Conservation (phyloP, 2,329 filamentous ascomycete species). For the Cladophialophora exuberans region DNA sequence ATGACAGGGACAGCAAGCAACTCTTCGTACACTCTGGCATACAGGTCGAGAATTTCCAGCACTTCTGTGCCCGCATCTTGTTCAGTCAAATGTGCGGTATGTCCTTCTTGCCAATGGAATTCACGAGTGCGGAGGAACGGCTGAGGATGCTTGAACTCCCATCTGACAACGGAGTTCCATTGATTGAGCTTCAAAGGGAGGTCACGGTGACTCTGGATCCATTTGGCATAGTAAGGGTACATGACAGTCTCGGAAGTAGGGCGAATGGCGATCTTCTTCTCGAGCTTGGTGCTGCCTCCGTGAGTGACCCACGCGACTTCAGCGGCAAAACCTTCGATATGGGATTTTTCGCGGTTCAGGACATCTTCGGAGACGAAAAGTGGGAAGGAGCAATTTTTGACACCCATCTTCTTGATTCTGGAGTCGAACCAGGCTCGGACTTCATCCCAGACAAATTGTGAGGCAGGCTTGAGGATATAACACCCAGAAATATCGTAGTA, state of each 20-base stretch:
- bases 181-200: constrained; percentile 93
- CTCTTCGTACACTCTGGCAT: constrained; percentile 89
- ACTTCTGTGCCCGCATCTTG: constrained; percentile 82
- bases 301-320: constrained; percentile 58
- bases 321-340: constrained; percentile 97
- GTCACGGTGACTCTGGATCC: constrained; percentile 95
- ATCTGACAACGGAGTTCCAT: constrained; percentile 94
- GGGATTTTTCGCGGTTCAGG: constrained; percentile 83
- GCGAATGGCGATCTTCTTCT: constrained; percentile 73
- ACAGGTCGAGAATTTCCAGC: constrained; percentile 88
- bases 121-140: constrained; percentile 89
- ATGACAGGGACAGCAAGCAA: constrained; percentile 94
- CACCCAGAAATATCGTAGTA: constrained; percentile 99
- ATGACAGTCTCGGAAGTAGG: constrained; percentile 78
- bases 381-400: constrained; percentile 95
- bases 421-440: constrained; percentile 62
- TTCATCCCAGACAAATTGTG: constrained; percentile 69
- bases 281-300: constrained; percentile 88
- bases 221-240: constrained; percentile 95
- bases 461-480: constrained; percentile 82
- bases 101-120: constrained; percentile 98
- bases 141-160: constrained; percentile 93
- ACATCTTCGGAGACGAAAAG: constrained; percentile 94
- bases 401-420: constrained; percentile 85
- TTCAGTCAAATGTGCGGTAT: constrained; percentile 88